Percentiles rank a stretch among this genome's conserved stretches.
phyloP scores from a whole-genome alignment of 2,329 filamentous ascomycete species.

The Clarireedia monteithiana region DNA sequence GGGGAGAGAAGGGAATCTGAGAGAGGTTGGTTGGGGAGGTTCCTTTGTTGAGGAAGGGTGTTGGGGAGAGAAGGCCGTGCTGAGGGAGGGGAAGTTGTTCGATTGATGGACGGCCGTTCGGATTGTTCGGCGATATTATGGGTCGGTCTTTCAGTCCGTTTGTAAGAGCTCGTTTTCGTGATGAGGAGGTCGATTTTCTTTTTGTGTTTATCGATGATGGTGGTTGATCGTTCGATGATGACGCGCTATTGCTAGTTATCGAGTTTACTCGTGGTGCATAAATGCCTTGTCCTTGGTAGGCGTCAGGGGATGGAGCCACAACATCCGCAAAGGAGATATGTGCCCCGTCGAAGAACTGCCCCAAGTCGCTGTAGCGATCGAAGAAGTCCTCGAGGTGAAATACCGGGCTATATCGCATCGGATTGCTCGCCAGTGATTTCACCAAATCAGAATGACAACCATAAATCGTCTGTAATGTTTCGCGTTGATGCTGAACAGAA shows the following conservation, averaged over 20 bases:
- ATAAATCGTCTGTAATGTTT: constrained; percentile 71
- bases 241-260: constrained; percentile 23
- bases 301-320: constrained; percentile 47
- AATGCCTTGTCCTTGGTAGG: constrained; percentile 42
- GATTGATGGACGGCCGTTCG: constrained; percentile 10
- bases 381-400: constrained; percentile 87
- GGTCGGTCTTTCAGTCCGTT: constrained; percentile 25
- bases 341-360: constrained; percentile 60
- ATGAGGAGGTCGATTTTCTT: constrained; percentile 14
- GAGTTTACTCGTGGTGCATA: constrained; percentile 36
- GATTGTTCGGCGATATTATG: constrained; percentile 25
- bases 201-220: constrained; percentile 1
- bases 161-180: constrained; percentile 31
- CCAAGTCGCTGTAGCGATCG: constrained; percentile 61
- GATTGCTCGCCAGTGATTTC: constrained; percentile 58
- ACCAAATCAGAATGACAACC: constrained; percentile 75
- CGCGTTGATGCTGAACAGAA: constrained; percentile 70
- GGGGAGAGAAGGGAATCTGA: constrained; percentile 29
- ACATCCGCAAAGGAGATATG: constrained; percentile 66
- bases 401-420: constrained; percentile 67
- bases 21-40: neutral
- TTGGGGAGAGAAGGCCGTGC: neutral
- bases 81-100: constrained; percentile 8
- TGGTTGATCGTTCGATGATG: neutral
- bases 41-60: neutral